A percentile compares a stretch with the other conserved stretches of the same genome.
Evolutionary conservation across 371 early-diverging fungal species (phyloP).

Genomic region (Mortierella sp.): DNA sequence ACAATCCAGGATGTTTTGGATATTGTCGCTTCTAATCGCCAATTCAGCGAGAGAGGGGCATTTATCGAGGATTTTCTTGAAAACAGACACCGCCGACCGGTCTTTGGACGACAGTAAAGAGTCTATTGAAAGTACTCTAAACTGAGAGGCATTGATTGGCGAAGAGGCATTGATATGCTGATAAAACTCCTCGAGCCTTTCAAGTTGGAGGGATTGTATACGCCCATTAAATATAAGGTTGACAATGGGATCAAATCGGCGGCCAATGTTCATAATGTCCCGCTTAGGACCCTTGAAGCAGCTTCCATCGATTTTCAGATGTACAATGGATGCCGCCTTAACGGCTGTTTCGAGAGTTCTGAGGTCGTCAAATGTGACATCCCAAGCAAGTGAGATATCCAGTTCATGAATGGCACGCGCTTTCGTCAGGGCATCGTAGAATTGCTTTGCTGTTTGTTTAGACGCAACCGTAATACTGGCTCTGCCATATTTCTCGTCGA

Average conservation of each 20-base stretch:
- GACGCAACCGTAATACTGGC: neutral
- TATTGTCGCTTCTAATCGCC: neutral
- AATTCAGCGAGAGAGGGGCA: neutral
- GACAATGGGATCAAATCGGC: constrained; percentile 19
- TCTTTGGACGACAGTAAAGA: neutral
- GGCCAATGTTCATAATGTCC: neutral
- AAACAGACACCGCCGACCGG: neutral
- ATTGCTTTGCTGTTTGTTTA: neutral
- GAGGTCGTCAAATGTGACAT: constrained; percentile 12
- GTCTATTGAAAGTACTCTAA: constrained; percentile 7
- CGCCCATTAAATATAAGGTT: constrained; percentile 8
- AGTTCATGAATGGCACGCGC: constrained; percentile 8
- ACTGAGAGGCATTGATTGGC: neutral
- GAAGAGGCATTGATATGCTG: neutral
- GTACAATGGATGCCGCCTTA: neutral
- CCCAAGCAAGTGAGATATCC: constrained; percentile 13
- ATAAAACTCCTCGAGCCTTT: constrained; percentile 14
- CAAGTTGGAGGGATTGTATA: constrained; percentile 7
- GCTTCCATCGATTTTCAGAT: constrained; percentile 1
- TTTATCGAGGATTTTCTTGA: neutral
- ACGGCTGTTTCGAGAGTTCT: constrained; percentile 9
- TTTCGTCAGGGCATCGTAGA: constrained; percentile 11
- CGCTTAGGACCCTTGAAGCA: neutral
- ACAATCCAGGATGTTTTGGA: neutral
- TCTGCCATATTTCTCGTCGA: constrained; percentile 4